phyloP scores from a whole-genome alignment of 768 basidiomycete species.

The Piloderma croceum region DNA sequence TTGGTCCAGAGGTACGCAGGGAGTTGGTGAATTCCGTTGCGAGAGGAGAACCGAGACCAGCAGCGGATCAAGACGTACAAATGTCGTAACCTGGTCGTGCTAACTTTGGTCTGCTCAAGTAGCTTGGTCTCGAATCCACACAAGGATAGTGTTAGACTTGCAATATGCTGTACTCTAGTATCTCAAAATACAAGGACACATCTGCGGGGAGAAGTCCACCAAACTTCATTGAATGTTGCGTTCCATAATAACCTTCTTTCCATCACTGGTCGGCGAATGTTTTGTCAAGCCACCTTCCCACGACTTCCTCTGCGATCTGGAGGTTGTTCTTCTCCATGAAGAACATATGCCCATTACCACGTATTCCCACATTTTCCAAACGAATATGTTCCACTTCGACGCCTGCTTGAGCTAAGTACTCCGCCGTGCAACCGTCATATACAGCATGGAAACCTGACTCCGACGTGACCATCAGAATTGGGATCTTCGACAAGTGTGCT shows the following conservation, averaged over 20 bases:
- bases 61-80: constrained; percentile 57
- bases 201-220: too few relatives aligned
- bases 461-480: constrained; percentile 43
- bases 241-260: too few relatives aligned
- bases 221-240: too few relatives aligned
- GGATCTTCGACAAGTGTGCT: constrained; percentile 36
- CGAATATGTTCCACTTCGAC: constrained; percentile 37
- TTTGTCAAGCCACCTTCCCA: constrained; percentile 34
- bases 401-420: constrained; percentile 40
- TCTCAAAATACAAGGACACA: too few relatives aligned
- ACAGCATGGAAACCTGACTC: constrained; percentile 46
- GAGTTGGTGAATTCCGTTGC: constrained; percentile 85
- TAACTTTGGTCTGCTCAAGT: neutral
- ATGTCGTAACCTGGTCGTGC: constrained; percentile 40
- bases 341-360: constrained; percentile 52
- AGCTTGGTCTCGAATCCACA: too few relatives aligned
- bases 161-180: too few relatives aligned
- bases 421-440: constrained; percentile 42
- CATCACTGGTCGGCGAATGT: too few relatives aligned
- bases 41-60: constrained; percentile 71
- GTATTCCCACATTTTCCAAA: constrained; percentile 39
- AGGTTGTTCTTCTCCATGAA: constrained; percentile 49
- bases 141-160: too few relatives aligned
- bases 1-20: constrained; percentile 83
- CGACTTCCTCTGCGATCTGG: constrained; percentile 36